Evolutionary conservation across 805 yeast species (phyloP).

Genomic region (Saccharomyces kudriavzevii): DNA sequence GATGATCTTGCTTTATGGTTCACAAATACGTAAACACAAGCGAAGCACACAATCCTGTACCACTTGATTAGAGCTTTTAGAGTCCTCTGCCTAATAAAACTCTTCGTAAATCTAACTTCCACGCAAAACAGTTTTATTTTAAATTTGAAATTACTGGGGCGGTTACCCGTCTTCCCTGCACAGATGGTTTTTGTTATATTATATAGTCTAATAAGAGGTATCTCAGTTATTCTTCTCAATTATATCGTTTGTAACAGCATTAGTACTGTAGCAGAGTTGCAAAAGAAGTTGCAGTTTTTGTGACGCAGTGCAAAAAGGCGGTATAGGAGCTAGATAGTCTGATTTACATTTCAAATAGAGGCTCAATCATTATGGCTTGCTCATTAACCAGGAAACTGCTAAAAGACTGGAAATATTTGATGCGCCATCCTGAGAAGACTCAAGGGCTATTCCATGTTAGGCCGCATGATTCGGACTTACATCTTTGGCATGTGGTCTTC

Average conservation of each 20-base stretch:
- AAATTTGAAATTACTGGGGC: neutral
- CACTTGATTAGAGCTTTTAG: neutral
- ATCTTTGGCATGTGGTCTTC: constrained; percentile 28
- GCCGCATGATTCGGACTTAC: constrained; percentile 30
- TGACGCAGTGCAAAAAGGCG: neutral
- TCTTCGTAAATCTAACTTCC: neutral
- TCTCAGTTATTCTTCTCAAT: neutral
- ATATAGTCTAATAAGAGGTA: neutral
- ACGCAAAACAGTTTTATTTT: neutral
- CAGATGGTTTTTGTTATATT: neutral
- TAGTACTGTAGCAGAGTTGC: neutral
- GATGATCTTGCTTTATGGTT: neutral
- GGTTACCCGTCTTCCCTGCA: neutral
- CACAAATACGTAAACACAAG: neutral
- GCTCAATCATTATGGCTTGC: constrained; percentile 6
- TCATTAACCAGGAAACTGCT: constrained; percentile 21
- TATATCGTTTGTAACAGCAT: neutral
- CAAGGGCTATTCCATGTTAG: constrained; percentile 14
- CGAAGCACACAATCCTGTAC: neutral
- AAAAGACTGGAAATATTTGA: constrained; percentile 28
- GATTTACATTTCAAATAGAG: neutral
- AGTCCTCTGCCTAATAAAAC: neutral
- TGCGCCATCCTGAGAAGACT: constrained; percentile 5
- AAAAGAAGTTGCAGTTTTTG: neutral
- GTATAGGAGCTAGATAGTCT: neutral